Conservation (phyloP, 1,284 basidiomycete genomes). For the Kalmanozyma brasiliensis region DNA sequence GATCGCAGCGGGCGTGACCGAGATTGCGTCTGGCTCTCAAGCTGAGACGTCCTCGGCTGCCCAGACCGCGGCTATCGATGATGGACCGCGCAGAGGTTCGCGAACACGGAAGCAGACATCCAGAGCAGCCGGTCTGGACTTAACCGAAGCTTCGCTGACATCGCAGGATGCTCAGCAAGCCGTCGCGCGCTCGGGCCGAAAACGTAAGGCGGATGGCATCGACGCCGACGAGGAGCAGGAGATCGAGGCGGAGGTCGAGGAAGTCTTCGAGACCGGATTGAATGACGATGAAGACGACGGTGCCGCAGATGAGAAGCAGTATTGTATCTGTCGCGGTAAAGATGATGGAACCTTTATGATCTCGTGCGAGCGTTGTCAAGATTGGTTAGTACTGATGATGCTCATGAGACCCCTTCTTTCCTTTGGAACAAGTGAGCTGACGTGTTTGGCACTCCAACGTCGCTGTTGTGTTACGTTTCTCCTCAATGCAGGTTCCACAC, state of each 20-base stretch:
- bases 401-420: background rate
- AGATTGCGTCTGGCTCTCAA: constrained; percentile 1
- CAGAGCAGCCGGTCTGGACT: constrained; percentile 30
- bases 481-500: constrained; percentile 59
- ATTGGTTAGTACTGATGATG: constrained; percentile 57
- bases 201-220: constrained; percentile 31
- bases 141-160: constrained; percentile 1
- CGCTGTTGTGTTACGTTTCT: background rate
- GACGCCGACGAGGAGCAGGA: constrained; percentile 5
- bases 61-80: constrained; percentile 1
- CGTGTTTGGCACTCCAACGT: no score
- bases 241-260: constrained; percentile 19
- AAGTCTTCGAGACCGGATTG: constrained; percentile 24
- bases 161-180: constrained; percentile 4
- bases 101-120: constrained; percentile 33
- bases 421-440: constrained; percentile 12
- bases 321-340: constrained; percentile 61
- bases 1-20: constrained; percentile 6
- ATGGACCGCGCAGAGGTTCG: constrained; percentile 23
- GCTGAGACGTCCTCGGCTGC: constrained; percentile 8
- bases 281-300: constrained; percentile 26
- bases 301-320: constrained; percentile 48
- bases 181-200: constrained; percentile 12
- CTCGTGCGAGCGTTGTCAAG: constrained; percentile 59
- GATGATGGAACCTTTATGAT: constrained; percentile 66